Conservation (phyloP, 208 protist species). For the Trypanosoma melophagium region DNA sequence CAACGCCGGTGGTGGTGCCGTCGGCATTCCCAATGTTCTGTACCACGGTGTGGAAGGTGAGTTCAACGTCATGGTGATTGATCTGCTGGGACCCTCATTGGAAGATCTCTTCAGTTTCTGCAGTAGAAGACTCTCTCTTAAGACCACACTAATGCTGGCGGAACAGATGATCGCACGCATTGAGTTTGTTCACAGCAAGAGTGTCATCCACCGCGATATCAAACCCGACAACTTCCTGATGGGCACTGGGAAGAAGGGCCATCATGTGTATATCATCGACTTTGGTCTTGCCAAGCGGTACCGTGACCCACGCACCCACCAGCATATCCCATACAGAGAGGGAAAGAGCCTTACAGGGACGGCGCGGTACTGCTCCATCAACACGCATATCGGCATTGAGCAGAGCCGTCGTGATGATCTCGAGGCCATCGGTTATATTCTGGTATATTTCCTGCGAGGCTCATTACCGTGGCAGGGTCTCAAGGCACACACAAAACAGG, state of each 20-base stretch:
- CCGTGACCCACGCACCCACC: conserved; percentile 95
- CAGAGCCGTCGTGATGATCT: conserved; percentile 97
- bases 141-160: conserved; percentile 92
- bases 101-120: conserved; percentile 93
- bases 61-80: conserved; percentile 94
- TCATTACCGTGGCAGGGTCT: conserved; percentile 98
- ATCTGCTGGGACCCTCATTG: conserved; percentile 90
- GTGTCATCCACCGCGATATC: conserved; percentile 92
- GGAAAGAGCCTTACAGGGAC: conserved; percentile 99
- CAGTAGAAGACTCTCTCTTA: conserved; percentile 83
- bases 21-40: conserved; percentile 85
- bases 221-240: conserved; percentile 96
- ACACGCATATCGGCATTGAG: conserved; percentile 99
- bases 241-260: conserved; percentile 86
- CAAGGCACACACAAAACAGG: conserved; percentile 95
- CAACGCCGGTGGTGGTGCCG: conserved; percentile 64
- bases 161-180: conserved; percentile 91
- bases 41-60: conserved; percentile 91
- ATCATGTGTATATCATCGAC: conserved; percentile 97
- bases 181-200: conserved; percentile 93
- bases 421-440: conserved; percentile 98
- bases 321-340: conserved; percentile 99
- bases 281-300: conserved; percentile 99
- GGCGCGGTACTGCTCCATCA: conserved; percentile 99
- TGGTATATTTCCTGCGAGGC: conserved; percentile 99